Evolutionary conservation across 768 basidiomycete genomes (phyloP), one percentile per base, ranked within the genome.

Genomic region (Boletus sp.): DNA sequence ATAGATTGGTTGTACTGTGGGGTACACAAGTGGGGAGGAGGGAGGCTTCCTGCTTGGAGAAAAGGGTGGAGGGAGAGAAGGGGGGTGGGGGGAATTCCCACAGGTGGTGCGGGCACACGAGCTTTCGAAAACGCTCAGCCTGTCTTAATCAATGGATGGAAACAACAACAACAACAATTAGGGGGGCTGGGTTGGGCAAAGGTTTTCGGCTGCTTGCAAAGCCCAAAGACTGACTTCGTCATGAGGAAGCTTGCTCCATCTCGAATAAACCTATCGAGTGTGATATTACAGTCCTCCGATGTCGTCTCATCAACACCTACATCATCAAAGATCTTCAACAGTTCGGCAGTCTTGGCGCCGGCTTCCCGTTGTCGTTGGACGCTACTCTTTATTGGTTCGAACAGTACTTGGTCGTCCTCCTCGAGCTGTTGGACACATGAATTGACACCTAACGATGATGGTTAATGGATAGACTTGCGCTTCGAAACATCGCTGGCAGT

Each of bases 221-320:
- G 75, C 65, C 78, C 78, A 79, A 20, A 75, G 72, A 46, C 80
- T 78, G 18, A 90, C 81, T 29, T 87, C 82, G n/a, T 88, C 85
- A 50, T 79, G 74, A 1, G 86, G 84, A 8, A 88, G 64, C 29
- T 78, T 73, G 54, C 71, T 69, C 83, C 86, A n/a, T n/a, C 75
- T 76, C 11, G 74, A 70, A 50, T 76, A n/a, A 87, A 78, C 73
- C 86, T 85, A 56, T 5, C 47, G 28, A 52, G 29, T 49, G 4
- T 71, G 32, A 60, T 54, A 57, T 35, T 36, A 41, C 14, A 47
- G 48, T 37, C 28, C 17, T 32, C 47, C 18, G n/a, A 52, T 42
- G 17, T 0, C 30, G 17, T 32, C 46, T 9, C 6, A 45, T 28
- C 7, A 36, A 7, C 47, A 59, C 78, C 32, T 55, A 87, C 90